These are phyloP conservation scores for Rhodotorula mucilaginosa DNA, from an alignment of 1,284 basidiomycete species.

Conservation along the genomic window DNA sequence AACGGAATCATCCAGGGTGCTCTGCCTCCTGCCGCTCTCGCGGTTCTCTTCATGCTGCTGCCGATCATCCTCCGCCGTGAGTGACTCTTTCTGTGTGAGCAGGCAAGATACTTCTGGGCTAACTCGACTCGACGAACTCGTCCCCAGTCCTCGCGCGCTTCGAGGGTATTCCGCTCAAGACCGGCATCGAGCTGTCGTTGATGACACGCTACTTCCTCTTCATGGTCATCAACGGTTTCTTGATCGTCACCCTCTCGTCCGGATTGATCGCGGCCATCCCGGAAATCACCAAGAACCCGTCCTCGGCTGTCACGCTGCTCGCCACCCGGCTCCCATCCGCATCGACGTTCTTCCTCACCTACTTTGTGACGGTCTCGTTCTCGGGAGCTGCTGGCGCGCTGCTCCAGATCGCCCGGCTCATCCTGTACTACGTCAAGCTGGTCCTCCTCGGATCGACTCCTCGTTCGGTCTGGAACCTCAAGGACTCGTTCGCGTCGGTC, in stretches of 20 bases:
- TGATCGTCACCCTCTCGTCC: constrained; percentile 76
- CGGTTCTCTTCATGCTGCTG: constrained; percentile 84
- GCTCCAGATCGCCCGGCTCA: constrained; percentile 69
- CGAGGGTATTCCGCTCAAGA: constrained; percentile 75
- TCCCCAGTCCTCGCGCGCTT: constrained; percentile 65
- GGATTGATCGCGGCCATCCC: constrained; percentile 72
- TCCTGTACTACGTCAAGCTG: constrained; percentile 81
- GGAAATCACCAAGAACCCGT: constrained; percentile 62
- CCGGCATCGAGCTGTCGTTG: constrained; percentile 79
- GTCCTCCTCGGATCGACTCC: constrained; percentile 84
- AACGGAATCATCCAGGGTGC: constrained; percentile 86
- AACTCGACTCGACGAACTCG: background rate
- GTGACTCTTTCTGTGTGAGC: constrained; percentile 32
- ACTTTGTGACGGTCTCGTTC: constrained; percentile 56
- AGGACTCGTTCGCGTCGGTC: constrained; percentile 64
- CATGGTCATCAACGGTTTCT: constrained; percentile 83
- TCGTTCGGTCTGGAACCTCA: constrained; percentile 74
- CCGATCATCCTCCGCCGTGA: constrained; percentile 75
- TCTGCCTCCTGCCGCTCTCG: constrained; percentile 77
- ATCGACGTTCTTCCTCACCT: constrained; percentile 93
- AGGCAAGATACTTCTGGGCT: accelerated
- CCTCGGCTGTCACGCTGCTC: constrained; percentile 63
- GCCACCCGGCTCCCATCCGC: constrained; percentile 71
- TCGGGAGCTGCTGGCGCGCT: constrained; percentile 74
- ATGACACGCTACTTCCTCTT: constrained; percentile 92